Percentiles rank a stretch among this genome's conserved stretches.
Evolutionary conservation across 139 green algal genomes (phyloP).

Genomic region (Micromonas commoda): DNA sequence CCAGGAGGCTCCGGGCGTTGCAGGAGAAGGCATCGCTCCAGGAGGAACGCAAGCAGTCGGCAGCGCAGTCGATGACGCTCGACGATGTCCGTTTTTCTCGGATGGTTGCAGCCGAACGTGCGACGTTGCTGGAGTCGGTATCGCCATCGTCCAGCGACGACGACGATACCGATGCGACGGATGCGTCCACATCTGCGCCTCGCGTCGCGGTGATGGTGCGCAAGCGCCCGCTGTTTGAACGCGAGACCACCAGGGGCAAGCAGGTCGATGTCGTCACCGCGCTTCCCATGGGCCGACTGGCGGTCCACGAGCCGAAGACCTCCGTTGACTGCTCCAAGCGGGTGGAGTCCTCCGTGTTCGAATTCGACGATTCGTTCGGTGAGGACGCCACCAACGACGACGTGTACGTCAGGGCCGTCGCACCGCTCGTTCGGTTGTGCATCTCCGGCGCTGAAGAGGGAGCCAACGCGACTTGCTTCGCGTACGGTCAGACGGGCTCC

Average conservation of each 20-base stretch:
- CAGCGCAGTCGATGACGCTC: background rate
- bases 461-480: conserved; percentile 33
- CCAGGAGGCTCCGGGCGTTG: background rate
- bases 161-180: background rate
- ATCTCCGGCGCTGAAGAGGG: conserved; percentile 11
- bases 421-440: conserved; percentile 2
- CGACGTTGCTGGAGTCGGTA: background rate
- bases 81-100: background rate
- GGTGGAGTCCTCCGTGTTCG: conserved; percentile 57
- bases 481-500: conserved; percentile 33
- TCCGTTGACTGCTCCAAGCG: conserved; percentile 85
- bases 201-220: conserved; percentile 67
- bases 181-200: background rate
- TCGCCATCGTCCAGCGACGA: background rate
- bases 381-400: conserved; percentile 24
- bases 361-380: conserved; percentile 34
- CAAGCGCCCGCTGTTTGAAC: conserved; percentile 91
- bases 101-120: background rate
- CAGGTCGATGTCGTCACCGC: background rate
- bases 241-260: conserved; percentile 52
- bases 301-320: conserved; percentile 12
- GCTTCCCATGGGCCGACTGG: background rate
- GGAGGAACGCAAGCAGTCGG: background rate
- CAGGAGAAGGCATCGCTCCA: background rate
- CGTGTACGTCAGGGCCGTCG: conserved; percentile 28